phyloP scores from a whole-genome alignment of 2,329 filamentous ascomycete species.

The Aspergillus sp. region DNA sequence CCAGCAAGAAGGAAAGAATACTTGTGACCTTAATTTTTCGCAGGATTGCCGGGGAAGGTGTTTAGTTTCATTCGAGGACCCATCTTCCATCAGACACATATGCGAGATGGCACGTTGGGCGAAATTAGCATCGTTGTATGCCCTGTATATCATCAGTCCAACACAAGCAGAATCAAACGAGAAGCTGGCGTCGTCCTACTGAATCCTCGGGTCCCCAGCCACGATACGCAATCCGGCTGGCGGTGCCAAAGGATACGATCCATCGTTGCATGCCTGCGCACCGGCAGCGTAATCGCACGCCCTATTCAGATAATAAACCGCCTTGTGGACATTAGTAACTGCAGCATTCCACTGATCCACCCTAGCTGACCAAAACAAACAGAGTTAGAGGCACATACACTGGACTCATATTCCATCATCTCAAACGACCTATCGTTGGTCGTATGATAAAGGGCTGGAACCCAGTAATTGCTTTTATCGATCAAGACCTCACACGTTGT shows the following conservation, averaged over 20 bases:
- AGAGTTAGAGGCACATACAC: constrained; percentile 11
- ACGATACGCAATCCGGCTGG: constrained; percentile 25
- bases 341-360: neutral
- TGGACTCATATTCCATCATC: constrained; percentile 18
- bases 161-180: neutral
- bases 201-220: constrained; percentile 20
- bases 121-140: constrained; percentile 18
- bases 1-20: constrained; percentile 42
- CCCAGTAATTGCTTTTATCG: constrained; percentile 77
- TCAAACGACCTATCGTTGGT: constrained; percentile 17
- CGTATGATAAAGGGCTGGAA: constrained; percentile 66
- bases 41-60: constrained; percentile 61
- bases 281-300: constrained; percentile 20
- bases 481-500: constrained; percentile 64
- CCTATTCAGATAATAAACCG: constrained; percentile 23
- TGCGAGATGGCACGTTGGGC: constrained; percentile 54
- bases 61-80: constrained; percentile 46
- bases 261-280: constrained; percentile 11
- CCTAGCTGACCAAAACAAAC: neutral
- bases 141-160: constrained; percentile 8
- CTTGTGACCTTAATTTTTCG: constrained; percentile 30
- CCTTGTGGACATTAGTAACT: constrained; percentile 7
- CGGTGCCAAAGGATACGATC: constrained; percentile 17
- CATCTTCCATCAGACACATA: constrained; percentile 54
- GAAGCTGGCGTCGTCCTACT: constrained; percentile 6